Evolutionary conservation across 805 yeast species (phyloP).

Genomic region (Cyberlindnera maclurae): DNA sequence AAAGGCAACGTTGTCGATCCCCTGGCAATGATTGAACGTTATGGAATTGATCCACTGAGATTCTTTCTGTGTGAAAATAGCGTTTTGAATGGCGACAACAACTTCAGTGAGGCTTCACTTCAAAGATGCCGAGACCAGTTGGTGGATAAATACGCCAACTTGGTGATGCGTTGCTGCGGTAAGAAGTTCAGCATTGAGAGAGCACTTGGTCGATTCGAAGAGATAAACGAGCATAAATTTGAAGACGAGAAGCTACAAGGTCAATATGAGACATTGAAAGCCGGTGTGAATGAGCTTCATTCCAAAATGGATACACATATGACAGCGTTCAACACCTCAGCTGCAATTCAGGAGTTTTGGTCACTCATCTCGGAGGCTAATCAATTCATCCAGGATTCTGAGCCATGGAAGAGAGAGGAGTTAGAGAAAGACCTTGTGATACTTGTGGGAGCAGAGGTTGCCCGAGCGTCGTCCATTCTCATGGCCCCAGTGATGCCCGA

Average conservation of each 20-base stretch:
- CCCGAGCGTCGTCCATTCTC: slow-evolving; percentile 59
- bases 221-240: slow-evolving; percentile 3
- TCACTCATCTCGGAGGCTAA: slow-evolving; percentile 52
- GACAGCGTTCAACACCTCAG: slow-evolving; percentile 42
- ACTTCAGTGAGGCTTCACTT: slow-evolving; percentile 58
- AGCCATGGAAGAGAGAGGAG: slow-evolving; percentile 59
- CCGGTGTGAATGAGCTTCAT: slow-evolving; percentile 29
- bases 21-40: slow-evolving; percentile 46
- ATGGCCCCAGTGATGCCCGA: slow-evolving; percentile 70
- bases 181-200: slow-evolving; percentile 51
- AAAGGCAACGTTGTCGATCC: slow-evolving; percentile 95
- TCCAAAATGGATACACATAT: slow-evolving; percentile 37
- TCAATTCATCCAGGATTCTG: slow-evolving; percentile 53
- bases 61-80: slow-evolving; percentile 74
- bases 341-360: slow-evolving; percentile 57
- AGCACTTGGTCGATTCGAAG: slow-evolving; percentile 26
- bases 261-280: slow-evolving; percentile 21
- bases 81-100: slow-evolving; percentile 68
- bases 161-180: slow-evolving; percentile 68
- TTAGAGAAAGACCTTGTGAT: slow-evolving; percentile 47
- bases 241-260: slow-evolving; percentile 6
- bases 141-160: slow-evolving; percentile 78
- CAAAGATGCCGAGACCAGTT: slow-evolving; percentile 51
- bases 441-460: slow-evolving; percentile 59
- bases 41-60: slow-evolving; percentile 69